These are phyloP conservation scores for Spathaspora girioi DNA, from an alignment of 805 yeast species.

Conservation along the genomic window DNA sequence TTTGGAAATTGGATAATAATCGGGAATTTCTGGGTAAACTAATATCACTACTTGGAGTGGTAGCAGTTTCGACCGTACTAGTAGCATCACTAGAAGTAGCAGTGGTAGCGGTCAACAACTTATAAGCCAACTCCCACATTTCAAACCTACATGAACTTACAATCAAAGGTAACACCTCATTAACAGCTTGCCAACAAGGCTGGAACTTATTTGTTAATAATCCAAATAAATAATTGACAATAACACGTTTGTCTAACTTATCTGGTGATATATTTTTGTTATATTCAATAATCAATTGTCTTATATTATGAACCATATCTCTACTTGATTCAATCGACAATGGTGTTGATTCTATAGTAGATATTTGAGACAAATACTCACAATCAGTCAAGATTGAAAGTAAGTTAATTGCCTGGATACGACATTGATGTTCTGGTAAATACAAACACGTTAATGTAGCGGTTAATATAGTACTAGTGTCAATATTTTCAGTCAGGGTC, in stretches of 20 bases:
- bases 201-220: conserved; percentile 70
- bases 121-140: conserved; percentile 54
- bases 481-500: neutral
- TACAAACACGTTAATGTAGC: conserved; percentile 30
- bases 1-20: conserved; percentile 37
- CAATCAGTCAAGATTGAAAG: conserved; percentile 27
- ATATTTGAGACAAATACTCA: conserved; percentile 45
- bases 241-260: conserved; percentile 13
- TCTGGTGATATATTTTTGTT: conserved; percentile 13
- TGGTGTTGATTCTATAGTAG: conserved; percentile 69
- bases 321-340: conserved; percentile 66
- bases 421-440: conserved; percentile 47
- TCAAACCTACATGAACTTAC: conserved; percentile 23
- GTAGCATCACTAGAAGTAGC: too few relatives aligned
- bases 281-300: conserved; percentile 51
- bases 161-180: conserved; percentile 53
- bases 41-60: too few relatives aligned
- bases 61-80: too few relatives aligned
- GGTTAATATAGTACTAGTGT: conserved; percentile 6
- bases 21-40: conserved; percentile 40
- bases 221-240: conserved; percentile 50
- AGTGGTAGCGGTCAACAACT: conserved; percentile 25
- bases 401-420: conserved; percentile 51
- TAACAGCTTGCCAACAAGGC: conserved; percentile 80
- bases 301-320: conserved; percentile 66